Conservation (phyloP, 345 rosid genomes). For the Orychophragmus violaceus region DNA sequence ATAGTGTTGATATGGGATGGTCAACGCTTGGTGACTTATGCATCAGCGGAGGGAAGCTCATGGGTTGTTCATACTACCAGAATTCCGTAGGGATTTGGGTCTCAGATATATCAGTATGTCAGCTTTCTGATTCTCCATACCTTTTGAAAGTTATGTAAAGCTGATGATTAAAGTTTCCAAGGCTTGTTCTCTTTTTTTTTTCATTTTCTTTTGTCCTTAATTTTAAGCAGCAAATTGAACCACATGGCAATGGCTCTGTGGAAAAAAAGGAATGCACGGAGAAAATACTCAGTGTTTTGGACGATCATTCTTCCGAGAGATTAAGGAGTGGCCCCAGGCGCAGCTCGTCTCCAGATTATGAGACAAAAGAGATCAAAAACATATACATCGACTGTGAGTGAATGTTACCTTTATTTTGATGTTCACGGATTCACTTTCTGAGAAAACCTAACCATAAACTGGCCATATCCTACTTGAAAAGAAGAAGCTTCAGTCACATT, state of each 20-base stretch:
- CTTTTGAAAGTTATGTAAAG: not conserved
- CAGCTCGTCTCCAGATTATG: conserved; percentile 63
- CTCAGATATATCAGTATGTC: conserved; percentile 64
- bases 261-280: conserved; percentile 41
- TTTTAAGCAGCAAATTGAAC: conserved; percentile 63
- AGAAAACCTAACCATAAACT: not conserved
- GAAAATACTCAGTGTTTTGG: conserved; percentile 39
- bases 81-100: conserved; percentile 92
- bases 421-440: not conserved
- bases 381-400: conserved; percentile 93
- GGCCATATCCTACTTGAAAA: not conserved
- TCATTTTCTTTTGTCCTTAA: not conserved
- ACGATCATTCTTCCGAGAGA: conserved; percentile 44
- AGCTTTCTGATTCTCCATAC: conserved; percentile 16
- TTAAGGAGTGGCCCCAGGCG: conserved; percentile 37
- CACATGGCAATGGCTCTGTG: conserved; percentile 48
- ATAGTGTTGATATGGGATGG: conserved; percentile 88
- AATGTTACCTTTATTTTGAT: not conserved
- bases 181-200: not conserved
- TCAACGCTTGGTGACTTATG: conserved; percentile 84
- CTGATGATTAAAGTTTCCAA: not conserved
- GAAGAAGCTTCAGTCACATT: not conserved
- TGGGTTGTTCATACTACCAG: conserved; percentile 79
- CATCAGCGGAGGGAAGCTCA: conserved; percentile 75
- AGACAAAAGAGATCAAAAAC: conserved; percentile 78